phyloP scores from a whole-genome alignment of 169 alveolate genomes.

The Plasmodium inui region DNA sequence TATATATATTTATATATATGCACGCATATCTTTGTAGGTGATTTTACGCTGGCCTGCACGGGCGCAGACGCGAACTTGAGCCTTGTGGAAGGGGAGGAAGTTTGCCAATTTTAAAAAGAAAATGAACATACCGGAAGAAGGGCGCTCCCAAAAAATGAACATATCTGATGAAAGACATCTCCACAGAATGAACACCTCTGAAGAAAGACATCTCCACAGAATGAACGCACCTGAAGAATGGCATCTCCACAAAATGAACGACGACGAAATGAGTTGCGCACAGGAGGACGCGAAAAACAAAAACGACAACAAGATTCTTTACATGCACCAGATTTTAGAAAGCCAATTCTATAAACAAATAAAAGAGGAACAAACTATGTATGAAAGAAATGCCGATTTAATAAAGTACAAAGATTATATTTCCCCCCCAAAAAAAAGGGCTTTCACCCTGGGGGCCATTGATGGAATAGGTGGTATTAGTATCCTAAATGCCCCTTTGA shows the following conservation, averaged over 20 bases:
- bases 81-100: background rate
- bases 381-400: conserved; percentile 26
- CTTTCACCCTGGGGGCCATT: conserved; percentile 62
- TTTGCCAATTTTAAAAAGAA: background rate
- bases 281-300: conserved; percentile 1
- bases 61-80: background rate
- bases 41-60: background rate
- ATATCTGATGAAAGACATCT: background rate
- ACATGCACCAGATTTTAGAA: conserved; percentile 4
- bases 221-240: background rate
- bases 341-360: conserved; percentile 20
- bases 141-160: background rate
- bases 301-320: background rate
- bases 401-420: conserved; percentile 19
- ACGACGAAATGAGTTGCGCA: conserved; percentile 24
- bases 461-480: conserved; percentile 65
- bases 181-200: background rate
- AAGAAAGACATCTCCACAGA: background rate
- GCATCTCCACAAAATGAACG: background rate
- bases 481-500: conserved; percentile 57
- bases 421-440: conserved; percentile 52
- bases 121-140: background rate
- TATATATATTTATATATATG: background rate
- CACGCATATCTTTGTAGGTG: background rate
- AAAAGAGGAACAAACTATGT: conserved; percentile 3